Conservation (phyloP, 208 protist genomes). For the Tetramitus jugosus region DNA sequence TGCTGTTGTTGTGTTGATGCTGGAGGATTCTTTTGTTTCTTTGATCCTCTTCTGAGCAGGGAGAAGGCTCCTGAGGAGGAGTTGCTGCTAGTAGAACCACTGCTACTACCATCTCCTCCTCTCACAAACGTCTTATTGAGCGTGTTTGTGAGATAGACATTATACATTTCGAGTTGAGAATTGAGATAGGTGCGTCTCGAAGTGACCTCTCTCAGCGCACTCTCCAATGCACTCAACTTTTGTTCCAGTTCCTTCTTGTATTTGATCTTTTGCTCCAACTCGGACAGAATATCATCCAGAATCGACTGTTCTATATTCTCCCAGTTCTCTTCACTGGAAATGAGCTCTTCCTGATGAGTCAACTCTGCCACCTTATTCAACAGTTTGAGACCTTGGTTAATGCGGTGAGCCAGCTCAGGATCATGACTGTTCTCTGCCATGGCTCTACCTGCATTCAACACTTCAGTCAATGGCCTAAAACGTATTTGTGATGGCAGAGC, state of each 20-base stretch:
- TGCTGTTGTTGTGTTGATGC: neutral
- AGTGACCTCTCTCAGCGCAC: neutral
- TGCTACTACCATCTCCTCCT: neutral
- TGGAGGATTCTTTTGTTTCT: neutral
- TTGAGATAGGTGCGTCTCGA: neutral
- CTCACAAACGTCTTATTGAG: neutral
- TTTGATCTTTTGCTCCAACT: neutral
- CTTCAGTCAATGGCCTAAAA: too few species aligned
- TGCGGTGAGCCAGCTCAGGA: too few species aligned
- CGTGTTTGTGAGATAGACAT: conserved; percentile 5
- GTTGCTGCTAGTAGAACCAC: neutral
- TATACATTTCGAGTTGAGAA: neutral
- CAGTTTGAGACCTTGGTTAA: too few species aligned
- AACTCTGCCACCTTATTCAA: too few species aligned
- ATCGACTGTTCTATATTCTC: too few species aligned
- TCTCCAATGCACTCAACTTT: neutral
- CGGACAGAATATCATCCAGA: neutral
- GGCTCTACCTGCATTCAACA: too few species aligned
- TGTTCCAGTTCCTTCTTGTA: neutral
- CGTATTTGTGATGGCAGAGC: too few species aligned
- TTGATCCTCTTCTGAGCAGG: neutral
- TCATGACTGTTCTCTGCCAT: too few species aligned
- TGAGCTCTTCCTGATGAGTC: too few species aligned
- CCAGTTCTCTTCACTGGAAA: too few species aligned
- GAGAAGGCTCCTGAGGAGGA: neutral